Evolutionary conservation across 2,329 filamentous ascomycete species (phyloP).

Genomic region (Cladosporium phlei): DNA sequence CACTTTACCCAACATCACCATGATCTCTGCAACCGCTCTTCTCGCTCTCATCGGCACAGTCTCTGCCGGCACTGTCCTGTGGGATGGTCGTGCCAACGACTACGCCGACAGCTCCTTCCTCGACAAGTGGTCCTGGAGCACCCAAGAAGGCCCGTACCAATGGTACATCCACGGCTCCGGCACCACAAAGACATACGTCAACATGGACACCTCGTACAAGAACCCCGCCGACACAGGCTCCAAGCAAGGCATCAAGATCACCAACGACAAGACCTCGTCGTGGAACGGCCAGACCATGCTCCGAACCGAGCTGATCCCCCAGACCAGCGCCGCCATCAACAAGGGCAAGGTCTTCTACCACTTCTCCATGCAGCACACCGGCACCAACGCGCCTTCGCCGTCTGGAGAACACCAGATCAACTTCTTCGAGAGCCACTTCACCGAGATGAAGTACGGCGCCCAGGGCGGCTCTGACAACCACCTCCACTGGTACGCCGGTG

Average conservation of each 20-base stretch:
- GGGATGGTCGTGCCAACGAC: slow-evolving; percentile 64
- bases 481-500: slow-evolving; percentile 61
- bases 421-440: slow-evolving; percentile 67
- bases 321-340: slow-evolving; percentile 62
- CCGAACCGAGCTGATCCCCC: slow-evolving; percentile 68
- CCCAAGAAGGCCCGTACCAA: slow-evolving; percentile 65
- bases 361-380: slow-evolving; percentile 60
- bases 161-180: slow-evolving; percentile 69
- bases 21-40: slow-evolving; percentile 20
- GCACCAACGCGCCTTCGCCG: slow-evolving; percentile 56
- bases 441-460: slow-evolving; percentile 65
- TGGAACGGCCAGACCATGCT: slow-evolving; percentile 72
- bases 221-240: slow-evolving; percentile 60
- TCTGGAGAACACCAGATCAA: slow-evolving; percentile 63
- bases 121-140: slow-evolving; percentile 55
- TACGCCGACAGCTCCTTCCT: slow-evolving; percentile 52
- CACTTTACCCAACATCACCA: slow-evolving; percentile 8
- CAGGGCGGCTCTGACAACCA: slow-evolving; percentile 48
- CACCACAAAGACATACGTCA: slow-evolving; percentile 55
- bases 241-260: slow-evolving; percentile 63
- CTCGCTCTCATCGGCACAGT: slow-evolving; percentile 27
- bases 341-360: slow-evolving; percentile 67
- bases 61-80: slow-evolving; percentile 47
- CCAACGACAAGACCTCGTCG: slow-evolving; percentile 58
- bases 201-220: slow-evolving; percentile 56